Base-by-base conservation (phyloP, 2,329 filamentous ascomycete genomes). In the Metarhizium anisopliae region DNA sequence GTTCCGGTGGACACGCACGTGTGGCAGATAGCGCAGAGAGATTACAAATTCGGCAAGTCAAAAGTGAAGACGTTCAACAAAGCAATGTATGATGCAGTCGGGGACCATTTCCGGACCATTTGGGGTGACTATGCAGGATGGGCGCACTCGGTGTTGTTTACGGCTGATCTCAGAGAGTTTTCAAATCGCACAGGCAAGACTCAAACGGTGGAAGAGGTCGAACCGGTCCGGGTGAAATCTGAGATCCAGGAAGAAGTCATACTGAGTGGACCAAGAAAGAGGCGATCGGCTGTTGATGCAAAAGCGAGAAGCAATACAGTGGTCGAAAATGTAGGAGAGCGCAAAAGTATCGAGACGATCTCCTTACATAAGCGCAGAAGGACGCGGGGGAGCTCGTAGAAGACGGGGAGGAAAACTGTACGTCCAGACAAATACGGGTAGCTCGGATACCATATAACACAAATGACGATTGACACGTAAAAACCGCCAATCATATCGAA, bases 1-100 rank as follows among this genome's bases (percentile, higher is more conserved):
- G 92, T 99, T 1, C 94, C 94, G 0, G 89, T 99, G 36, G 94
- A 99, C 70, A 99, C 95, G 1, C 95, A 99, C 72, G 90, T 99
- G 13, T 97, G 92, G 93, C 92, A 97, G 74, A 97, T 99, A 66
- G 95, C 94, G 0, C 90, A 95, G 69, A 81, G 94, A 54, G 94
- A 99, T 70, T 99, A 99, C 73, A 91, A 86, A 57, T 95, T 99
- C 64, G 89, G 90, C 6, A 93, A 90, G 66, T 84, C 83, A 8
- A 94, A 92, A 66, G 88, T 72, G 59, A 93, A 91, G 66, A 93
- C 90, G 50, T 78, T 99, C 59, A 96, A 87, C 14, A 95, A 95
- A 67, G 82, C 80, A 45, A 92, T 90, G 60, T 97, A 99, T 66
- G 86, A 94, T 67, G 89, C 90, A 0, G 84, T 99, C 14, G 94